Conservation (phyloP, 2,329 filamentous ascomycete species). For the Clonostachys solani region DNA sequence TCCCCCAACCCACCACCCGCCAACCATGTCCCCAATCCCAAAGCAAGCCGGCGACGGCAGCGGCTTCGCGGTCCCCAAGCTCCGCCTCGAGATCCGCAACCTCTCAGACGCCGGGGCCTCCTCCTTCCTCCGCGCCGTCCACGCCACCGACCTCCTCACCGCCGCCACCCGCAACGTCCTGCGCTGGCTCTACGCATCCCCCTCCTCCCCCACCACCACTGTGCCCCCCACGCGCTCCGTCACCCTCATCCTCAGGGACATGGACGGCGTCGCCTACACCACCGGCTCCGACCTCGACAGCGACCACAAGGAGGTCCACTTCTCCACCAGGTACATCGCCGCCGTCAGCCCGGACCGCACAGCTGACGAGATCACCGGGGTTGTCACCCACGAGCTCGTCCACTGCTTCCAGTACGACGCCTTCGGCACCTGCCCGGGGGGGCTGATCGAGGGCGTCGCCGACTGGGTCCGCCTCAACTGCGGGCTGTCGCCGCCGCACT, state of each 20-base stretch:
- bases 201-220: slow-evolving; percentile 31
- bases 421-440: slow-evolving; percentile 58
- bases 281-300: slow-evolving; percentile 72
- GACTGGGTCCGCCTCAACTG: slow-evolving; percentile 85
- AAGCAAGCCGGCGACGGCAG: slow-evolving; percentile 1
- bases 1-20: neutral
- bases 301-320: slow-evolving; percentile 91
- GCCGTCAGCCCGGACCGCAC: slow-evolving; percentile 35
- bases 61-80: slow-evolving; percentile 43
- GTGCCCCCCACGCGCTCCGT: slow-evolving; percentile 73
- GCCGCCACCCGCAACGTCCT: slow-evolving; percentile 65
- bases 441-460: slow-evolving; percentile 85
- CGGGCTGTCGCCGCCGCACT: slow-evolving; percentile 74
- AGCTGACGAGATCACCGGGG: slow-evolving; percentile 68
- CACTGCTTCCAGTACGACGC: slow-evolving; percentile 89
- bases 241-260: slow-evolving; percentile 74
- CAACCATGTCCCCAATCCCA: neutral
- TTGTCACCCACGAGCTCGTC: slow-evolving; percentile 88
- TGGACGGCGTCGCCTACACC: slow-evolving; percentile 87
- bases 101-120: slow-evolving; percentile 54
- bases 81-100: slow-evolving; percentile 57
- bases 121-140: slow-evolving; percentile 64
- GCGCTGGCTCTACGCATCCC: slow-evolving; percentile 62
- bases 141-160: slow-evolving; percentile 58
- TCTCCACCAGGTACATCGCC: slow-evolving; percentile 73